Conservation (phyloP, 164 flowering plant genomes). For the Malania oleifera region DNA sequence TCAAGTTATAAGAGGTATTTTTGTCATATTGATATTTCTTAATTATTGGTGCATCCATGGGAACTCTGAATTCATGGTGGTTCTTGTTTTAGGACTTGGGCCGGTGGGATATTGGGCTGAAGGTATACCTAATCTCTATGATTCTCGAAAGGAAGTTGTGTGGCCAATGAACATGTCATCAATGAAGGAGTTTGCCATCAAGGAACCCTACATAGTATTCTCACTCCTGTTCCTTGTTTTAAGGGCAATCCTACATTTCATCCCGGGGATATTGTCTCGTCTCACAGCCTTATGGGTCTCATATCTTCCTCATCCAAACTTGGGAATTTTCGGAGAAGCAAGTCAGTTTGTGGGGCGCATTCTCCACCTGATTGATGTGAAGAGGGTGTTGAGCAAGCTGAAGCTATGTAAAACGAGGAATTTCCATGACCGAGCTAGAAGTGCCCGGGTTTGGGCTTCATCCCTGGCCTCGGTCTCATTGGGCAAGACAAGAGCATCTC, state of each 20-base stretch:
- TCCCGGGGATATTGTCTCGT: conserved; percentile 33
- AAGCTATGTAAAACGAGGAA: conserved; percentile 59
- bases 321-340: conserved; percentile 69
- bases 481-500: too few species aligned
- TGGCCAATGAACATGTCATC: conserved; percentile 26
- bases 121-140: conserved; percentile 21
- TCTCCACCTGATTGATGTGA: conserved; percentile 50
- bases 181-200: conserved; percentile 26
- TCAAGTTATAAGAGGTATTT: too few species aligned
- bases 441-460: conserved; percentile 91
- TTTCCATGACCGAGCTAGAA: conserved; percentile 65
- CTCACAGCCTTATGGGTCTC: conserved; percentile 46
- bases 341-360: conserved; percentile 61
- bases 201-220: conserved; percentile 56
- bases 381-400: conserved; percentile 68
- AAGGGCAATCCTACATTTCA: conserved; percentile 28
- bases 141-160: too few species aligned
- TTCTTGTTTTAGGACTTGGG: conserved; percentile 40
- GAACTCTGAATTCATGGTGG: too few species aligned
- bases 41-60: too few species aligned
- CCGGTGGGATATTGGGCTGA: conserved; percentile 25
- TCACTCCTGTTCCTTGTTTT: conserved; percentile 47
- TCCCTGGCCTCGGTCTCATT: conserved; percentile 81
- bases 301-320: conserved; percentile 50
- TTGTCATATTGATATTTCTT: too few species aligned